Percentiles rank a stretch among this genome's conserved stretches.
phyloP scores from a whole-genome alignment of 1,284 basidiomycete genomes.

The Wallemia mellicola region DNA sequence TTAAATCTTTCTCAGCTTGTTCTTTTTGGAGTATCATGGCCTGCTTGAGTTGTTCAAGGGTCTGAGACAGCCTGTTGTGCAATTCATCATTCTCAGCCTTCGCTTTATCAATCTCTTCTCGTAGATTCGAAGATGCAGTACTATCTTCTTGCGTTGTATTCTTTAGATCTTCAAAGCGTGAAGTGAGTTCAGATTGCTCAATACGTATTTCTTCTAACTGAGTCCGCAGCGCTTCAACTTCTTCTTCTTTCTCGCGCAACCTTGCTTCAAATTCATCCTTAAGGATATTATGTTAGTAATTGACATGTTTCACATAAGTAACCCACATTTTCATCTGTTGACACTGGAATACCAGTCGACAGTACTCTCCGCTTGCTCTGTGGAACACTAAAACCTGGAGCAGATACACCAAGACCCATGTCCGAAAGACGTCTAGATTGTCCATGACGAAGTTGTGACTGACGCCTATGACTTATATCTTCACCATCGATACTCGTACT shows the following conservation, averaged over 20 bases:
- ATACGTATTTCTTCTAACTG: neutral
- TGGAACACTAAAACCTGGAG: neutral
- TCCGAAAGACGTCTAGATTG: neutral
- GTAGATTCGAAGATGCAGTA: neutral
- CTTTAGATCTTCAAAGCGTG: neutral
- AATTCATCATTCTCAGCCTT: neutral
- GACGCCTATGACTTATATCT: neutral
- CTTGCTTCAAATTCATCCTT: neutral
- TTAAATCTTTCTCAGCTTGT: neutral
- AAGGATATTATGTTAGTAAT: neutral
- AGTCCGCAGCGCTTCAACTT: neutral
- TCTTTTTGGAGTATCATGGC: neutral
- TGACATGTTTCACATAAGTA: neutral
- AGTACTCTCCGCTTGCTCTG: neutral
- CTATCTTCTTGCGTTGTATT: neutral
- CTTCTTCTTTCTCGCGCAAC: neutral
- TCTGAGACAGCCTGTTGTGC: neutral
- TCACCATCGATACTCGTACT: neutral
- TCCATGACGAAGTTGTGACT: neutral
- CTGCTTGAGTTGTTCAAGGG: neutral
- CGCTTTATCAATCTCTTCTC: neutral
- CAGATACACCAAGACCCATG: neutral
- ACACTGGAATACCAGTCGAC: neutral
- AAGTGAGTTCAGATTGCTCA: neutral
- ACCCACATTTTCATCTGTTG: neutral